phyloP scores from a whole-genome alignment of 1,139 yeast species.

The Debaryomyces nepalensis region DNA sequence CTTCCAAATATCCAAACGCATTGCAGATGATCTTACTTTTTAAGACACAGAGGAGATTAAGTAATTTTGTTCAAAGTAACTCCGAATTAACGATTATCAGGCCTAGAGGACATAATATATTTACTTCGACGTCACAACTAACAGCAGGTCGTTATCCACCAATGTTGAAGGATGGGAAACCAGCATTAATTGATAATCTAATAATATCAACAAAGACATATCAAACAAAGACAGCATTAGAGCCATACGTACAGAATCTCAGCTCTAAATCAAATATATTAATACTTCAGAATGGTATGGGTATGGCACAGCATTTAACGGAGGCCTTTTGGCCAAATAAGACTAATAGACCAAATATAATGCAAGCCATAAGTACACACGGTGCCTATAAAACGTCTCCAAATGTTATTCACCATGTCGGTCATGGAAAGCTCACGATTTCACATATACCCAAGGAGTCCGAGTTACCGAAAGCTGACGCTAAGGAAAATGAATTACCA shows the following conservation, averaged over 20 bases:
- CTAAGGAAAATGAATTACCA: slow-evolving; percentile 26
- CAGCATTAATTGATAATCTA: slow-evolving; percentile 53
- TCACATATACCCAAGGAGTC: slow-evolving; percentile 21
- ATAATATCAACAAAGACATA: slow-evolving; percentile 69
- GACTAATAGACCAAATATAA: slow-evolving; percentile 56
- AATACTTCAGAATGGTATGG: slow-evolving; percentile 81
- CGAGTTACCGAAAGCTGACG: slow-evolving; percentile 15
- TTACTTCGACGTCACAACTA: slow-evolving; percentile 19
- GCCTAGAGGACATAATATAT: slow-evolving; percentile 22
- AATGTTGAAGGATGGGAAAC: slow-evolving; percentile 6
- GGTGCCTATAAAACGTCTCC: slow-evolving; percentile 62
- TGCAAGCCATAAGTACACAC: slow-evolving; percentile 80
- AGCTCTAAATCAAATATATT: slow-evolving; percentile 55
- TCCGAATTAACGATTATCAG: slow-evolving; percentile 26
- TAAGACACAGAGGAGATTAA: slow-evolving; percentile 40
- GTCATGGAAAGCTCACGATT: slow-evolving; percentile 62
- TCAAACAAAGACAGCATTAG: slow-evolving; percentile 53
- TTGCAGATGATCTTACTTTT: slow-evolving; percentile 42
- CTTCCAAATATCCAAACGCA: slow-evolving; percentile 28
- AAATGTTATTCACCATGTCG: slow-evolving; percentile 66
- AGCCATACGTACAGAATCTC: slow-evolving; percentile 47
- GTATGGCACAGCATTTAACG: slow-evolving; percentile 60
- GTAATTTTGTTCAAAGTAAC: slow-evolving; percentile 33
- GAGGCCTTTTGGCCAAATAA: slow-evolving; percentile 58
- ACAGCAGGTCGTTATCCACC: slow-evolving; percentile 14